These are phyloP conservation scores for Diaporthe ilicicola DNA, from an alignment of 2,329 filamentous ascomycete genomes.

Conservation along the genomic window DNA sequence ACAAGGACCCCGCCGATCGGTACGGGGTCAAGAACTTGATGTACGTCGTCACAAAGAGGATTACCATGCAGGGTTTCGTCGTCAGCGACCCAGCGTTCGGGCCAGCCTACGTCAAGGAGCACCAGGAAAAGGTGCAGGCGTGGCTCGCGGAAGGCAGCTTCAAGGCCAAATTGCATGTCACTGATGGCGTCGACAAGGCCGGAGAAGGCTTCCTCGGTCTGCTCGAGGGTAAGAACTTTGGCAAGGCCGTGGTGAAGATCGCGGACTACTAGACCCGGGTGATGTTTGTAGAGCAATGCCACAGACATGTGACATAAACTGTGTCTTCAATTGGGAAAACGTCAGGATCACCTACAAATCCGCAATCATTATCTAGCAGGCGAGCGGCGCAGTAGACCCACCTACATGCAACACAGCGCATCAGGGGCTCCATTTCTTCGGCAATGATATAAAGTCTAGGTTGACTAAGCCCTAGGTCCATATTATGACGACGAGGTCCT, in stretches of 20 bases:
- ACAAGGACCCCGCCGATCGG: slow-evolving; percentile 52
- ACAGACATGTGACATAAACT: too few species aligned
- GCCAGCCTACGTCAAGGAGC: slow-evolving; percentile 71
- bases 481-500: neutral
- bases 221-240: slow-evolving; percentile 82
- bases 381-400: neutral
- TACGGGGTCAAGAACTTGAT: slow-evolving; percentile 75
- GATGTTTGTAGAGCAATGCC: neutral
- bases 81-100: slow-evolving; percentile 73
- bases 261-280: slow-evolving; percentile 28
- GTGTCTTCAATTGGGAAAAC: too few species aligned
- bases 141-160: slow-evolving; percentile 81
- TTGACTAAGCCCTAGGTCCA: neutral
- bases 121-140: slow-evolving; percentile 77
- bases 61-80: slow-evolving; percentile 81
- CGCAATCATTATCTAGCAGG: neutral
- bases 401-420: neutral
- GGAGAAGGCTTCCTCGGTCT: slow-evolving; percentile 78
- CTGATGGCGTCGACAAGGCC: slow-evolving; percentile 80
- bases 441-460: neutral
- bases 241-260: slow-evolving; percentile 81
- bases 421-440: neutral
- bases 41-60: slow-evolving; percentile 70
- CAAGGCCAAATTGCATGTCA: slow-evolving; percentile 74
- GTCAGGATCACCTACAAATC: too few species aligned